These are phyloP conservation scores for Hymenoscyphus fraxineus DNA, from an alignment of 2,329 filamentous ascomycete genomes.

Conservation along the genomic window DNA sequence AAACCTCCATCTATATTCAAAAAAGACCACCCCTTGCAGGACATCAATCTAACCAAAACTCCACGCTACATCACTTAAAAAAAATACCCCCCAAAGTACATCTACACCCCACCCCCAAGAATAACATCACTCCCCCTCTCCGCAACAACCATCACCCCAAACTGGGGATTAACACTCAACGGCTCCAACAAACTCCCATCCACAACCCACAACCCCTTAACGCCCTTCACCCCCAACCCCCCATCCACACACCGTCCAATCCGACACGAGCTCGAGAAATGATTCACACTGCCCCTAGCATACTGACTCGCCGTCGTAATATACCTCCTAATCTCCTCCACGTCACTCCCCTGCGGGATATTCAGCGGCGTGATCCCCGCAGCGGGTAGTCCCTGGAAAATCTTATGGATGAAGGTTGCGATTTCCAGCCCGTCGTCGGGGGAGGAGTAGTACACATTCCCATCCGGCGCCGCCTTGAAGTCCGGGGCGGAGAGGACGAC, in stretches of 20 bases:
- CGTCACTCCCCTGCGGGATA: slow-evolving; percentile 42
- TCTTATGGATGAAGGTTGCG: slow-evolving; percentile 46
- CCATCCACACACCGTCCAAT: slow-evolving; percentile 48
- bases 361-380: slow-evolving; percentile 45
- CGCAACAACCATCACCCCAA: slow-evolving; percentile 51
- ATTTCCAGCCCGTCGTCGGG: slow-evolving; percentile 46
- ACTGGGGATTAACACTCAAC: slow-evolving; percentile 51
- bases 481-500: slow-evolving; percentile 42
- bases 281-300: slow-evolving; percentile 48
- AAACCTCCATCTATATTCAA: no score
- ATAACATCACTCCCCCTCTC: slow-evolving; percentile 50
- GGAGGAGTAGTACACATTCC: slow-evolving; percentile 45
- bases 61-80: no score
- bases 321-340: slow-evolving; percentile 47
- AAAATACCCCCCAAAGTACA: no score
- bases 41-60: no score
- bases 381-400: slow-evolving; percentile 45
- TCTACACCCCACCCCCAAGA: slow-evolving; percentile 20
- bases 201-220: slow-evolving; percentile 48
- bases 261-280: slow-evolving; percentile 51
- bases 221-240: slow-evolving; percentile 45
- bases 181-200: slow-evolving; percentile 48
- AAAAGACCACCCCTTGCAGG: no score
- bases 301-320: slow-evolving; percentile 47
- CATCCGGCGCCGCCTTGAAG: slow-evolving; percentile 41